Conservation (phyloP, 495 filamentous ascomycete species). For the Peziza echinospora region DNA sequence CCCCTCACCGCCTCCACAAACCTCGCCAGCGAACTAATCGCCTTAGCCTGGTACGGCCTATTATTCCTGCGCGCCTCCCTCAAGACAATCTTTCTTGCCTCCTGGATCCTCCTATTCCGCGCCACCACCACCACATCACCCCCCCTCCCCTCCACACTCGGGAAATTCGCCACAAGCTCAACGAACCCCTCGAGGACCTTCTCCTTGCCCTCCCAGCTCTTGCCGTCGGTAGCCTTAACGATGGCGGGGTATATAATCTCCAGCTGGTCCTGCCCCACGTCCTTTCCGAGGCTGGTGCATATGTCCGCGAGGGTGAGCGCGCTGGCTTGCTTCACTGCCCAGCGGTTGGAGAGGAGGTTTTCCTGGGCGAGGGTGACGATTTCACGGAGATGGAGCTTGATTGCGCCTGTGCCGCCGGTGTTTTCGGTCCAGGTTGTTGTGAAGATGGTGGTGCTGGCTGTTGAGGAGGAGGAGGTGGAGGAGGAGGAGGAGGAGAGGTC, state of each 20-base stretch:
- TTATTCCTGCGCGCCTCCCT: conserved; percentile 87
- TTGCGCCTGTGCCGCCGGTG: conserved; percentile 61
- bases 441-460: conserved; percentile 51
- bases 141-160: conserved; percentile 34
- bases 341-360: conserved; percentile 54
- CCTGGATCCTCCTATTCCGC: conserved; percentile 30
- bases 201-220: conserved; percentile 89
- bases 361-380: conserved; percentile 45
- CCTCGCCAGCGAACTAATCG: conserved; percentile 47
- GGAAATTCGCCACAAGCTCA: conserved; percentile 43
- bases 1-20: conserved; percentile 37
- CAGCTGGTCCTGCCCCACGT: conserved; percentile 34
- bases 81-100: conserved; percentile 39
- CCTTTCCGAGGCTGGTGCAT: conserved; percentile 36
- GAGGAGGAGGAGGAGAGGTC: conserved; percentile 58
- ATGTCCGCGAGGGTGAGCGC: conserved; percentile 58
- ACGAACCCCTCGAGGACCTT: conserved; percentile 68
- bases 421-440: conserved; percentile 74
- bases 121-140: conserved; percentile 25
- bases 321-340: conserved; percentile 74
- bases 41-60: conserved; percentile 51
- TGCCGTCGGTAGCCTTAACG: conserved; percentile 58
- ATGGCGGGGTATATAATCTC: conserved; percentile 57
- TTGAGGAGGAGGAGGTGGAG: conserved; percentile 49
- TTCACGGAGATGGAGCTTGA: conserved; percentile 63